Conservation (phyloP, 495 filamentous ascomycete species). For the Viridothelium virens region DNA sequence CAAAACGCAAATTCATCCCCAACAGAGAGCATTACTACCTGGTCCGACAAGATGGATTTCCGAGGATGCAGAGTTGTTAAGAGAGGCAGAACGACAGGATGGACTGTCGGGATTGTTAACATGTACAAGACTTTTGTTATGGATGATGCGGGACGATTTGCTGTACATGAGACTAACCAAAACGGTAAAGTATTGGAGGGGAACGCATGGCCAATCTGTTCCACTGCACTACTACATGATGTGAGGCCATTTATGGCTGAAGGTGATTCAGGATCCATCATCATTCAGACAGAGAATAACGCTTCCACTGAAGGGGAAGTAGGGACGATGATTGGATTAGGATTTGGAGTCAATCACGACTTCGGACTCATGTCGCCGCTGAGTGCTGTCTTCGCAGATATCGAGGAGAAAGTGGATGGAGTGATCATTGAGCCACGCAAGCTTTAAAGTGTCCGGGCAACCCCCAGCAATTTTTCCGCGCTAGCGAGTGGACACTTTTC, state of each 20-base stretch:
- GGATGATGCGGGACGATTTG: too few relatives aligned
- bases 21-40: neutral
- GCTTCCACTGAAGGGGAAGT: neutral
- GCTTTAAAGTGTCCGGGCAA: neutral
- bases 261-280: neutral
- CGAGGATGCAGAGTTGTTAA: neutral
- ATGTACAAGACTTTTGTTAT: neutral
- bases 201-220: neutral
- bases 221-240: neutral
- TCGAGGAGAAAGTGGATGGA: neutral
- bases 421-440: neutral
- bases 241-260: neutral
- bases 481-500: too few relatives aligned
- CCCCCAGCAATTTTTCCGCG: too few relatives aligned
- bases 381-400: neutral
- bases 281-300: neutral
- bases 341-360: neutral
- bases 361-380: neutral
- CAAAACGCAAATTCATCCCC: neutral
- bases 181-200: neutral
- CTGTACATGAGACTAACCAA: neutral
- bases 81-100: neutral
- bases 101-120: neutral
- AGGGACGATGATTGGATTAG: neutral
- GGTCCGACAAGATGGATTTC: neutral